These are phyloP conservation scores for Citeromyces nyonsensis DNA, from an alignment of 805 yeast species.

Conservation along the genomic window DNA sequence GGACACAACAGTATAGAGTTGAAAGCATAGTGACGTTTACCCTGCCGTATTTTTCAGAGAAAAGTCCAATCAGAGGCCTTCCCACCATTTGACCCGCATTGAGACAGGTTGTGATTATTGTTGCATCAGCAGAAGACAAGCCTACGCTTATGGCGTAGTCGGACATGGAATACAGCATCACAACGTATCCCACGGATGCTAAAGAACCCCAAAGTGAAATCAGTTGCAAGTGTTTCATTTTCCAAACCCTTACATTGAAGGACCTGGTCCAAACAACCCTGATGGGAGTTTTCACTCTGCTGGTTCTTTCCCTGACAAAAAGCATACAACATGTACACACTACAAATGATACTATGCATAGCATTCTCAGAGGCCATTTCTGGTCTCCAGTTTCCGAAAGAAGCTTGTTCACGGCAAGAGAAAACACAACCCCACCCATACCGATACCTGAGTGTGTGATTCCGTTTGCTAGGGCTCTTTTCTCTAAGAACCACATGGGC, in stretches of 20 bases:
- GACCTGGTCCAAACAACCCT: constrained; percentile 4
- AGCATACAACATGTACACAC: constrained; percentile 19
- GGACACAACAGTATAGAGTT: constrained; percentile 17
- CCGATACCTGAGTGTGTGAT: constrained; percentile 24
- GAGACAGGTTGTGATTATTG: constrained; percentile 26
- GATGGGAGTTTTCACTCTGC: constrained; percentile 3
- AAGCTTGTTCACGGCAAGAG: constrained; percentile 17
- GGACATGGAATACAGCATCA: constrained; percentile 28
- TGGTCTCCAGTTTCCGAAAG: constrained; percentile 23
- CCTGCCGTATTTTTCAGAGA: constrained; percentile 29
- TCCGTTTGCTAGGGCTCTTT: constrained; percentile 24
- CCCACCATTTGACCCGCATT: constrained; percentile 32
- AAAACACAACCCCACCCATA: constrained; percentile 21
- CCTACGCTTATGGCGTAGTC: constrained; percentile 34
- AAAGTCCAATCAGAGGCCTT: constrained; percentile 28
- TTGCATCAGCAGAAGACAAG: constrained; percentile 21
- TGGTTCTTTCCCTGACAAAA: constrained; percentile 27
- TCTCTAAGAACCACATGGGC: constrained; percentile 38
- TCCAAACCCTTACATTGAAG: constrained; percentile 6
- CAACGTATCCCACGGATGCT: constrained; percentile 22
- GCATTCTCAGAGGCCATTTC: constrained; percentile 24
- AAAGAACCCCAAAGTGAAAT: constrained; percentile 14
- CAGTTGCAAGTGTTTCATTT: constrained; percentile 6
- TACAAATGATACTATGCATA: constrained; percentile 22
- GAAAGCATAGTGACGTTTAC: constrained; percentile 23